Conservation (phyloP, 441 rosid genomes). For the Viola pubescens region DNA sequence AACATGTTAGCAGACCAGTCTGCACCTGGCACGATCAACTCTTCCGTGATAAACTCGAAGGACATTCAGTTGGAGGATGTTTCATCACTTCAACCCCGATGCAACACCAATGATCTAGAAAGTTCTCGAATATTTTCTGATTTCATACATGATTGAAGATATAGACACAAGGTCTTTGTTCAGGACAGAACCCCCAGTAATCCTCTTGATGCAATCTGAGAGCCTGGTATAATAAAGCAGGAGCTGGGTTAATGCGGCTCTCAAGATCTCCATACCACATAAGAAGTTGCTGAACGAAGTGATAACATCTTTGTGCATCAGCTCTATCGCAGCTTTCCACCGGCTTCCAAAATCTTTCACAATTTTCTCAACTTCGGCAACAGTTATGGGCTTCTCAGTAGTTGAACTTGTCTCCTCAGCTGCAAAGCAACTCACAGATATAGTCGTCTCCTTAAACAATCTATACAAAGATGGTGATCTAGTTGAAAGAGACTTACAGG, state of each 20-base stretch:
- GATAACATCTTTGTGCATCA: slow-evolving; percentile 98
- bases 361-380: slow-evolving; percentile 57
- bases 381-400: slow-evolving; percentile 58
- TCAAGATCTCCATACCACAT: slow-evolving; percentile 93
- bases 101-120: slow-evolving; percentile 32
- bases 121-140: slow-evolving; percentile 84
- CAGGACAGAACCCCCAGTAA: slow-evolving; percentile 61
- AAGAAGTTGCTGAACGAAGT: slow-evolving; percentile 95
- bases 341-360: slow-evolving; percentile 72
- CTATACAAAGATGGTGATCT: background rate
- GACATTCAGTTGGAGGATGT: background rate
- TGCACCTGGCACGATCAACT: too few relatives aligned
- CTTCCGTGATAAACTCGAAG: background rate
- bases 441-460: slow-evolving; percentile 5
- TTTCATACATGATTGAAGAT: slow-evolving; percentile 95
- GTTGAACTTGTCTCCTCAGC: slow-evolving; percentile 77
- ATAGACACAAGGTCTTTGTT: slow-evolving; percentile 93
- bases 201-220: slow-evolving; percentile 78
- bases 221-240: slow-evolving; percentile 92
- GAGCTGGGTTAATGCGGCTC: slow-evolving; percentile 82
- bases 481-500: slow-evolving; percentile 47
- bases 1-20: too few relatives aligned
- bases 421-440: slow-evolving; percentile 22
- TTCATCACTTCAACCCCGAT: background rate
- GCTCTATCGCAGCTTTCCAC: slow-evolving; percentile 89